Percentiles rank a stretch among this genome's conserved stretches.
phyloP scores from a whole-genome alignment of 768 basidiomycete genomes.

The Tricholoma terreum region DNA sequence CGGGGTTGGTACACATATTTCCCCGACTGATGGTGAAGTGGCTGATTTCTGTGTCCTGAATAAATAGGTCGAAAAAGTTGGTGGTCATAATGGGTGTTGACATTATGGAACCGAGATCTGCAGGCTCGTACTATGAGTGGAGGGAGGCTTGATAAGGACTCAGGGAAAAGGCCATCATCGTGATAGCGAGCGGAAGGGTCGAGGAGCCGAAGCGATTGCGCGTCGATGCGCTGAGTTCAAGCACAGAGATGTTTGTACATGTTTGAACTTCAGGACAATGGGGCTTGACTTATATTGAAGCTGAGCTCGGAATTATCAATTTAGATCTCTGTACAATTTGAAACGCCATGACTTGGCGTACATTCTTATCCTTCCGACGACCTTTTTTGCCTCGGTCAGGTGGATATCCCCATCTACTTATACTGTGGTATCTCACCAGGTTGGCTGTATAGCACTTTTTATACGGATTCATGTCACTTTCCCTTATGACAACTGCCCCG shows the following conservation, averaged over 20 bases:
- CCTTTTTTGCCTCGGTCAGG: too few species aligned
- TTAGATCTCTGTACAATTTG: background rate
- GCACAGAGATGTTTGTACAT: background rate
- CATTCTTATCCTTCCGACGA: constrained; percentile 14
- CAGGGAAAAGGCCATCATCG: background rate
- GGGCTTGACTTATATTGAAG: too few species aligned
- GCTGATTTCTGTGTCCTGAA: background rate
- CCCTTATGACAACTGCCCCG: constrained; percentile 64
- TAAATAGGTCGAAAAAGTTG: too few species aligned
- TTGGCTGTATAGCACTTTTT: constrained; percentile 38
- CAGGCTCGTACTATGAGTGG: too few species aligned
- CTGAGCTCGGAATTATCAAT: background rate
- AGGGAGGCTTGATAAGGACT: too few species aligned
- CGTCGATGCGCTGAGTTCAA: too few species aligned
- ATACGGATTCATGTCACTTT: constrained; percentile 71
- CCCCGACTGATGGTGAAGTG: background rate
- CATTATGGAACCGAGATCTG: too few species aligned
- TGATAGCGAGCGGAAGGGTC: too few species aligned
- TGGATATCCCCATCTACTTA: too few species aligned
- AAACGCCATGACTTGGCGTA: constrained; percentile 18
- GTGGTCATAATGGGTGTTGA: too few species aligned
- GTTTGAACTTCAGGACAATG: background rate
- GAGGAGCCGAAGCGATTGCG: too few species aligned
- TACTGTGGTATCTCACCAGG: background rate
- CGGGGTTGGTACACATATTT: background rate